Base-by-base conservation (phyloP, 768 basidiomycete species). In the Leccinum disarticulatum region DNA sequence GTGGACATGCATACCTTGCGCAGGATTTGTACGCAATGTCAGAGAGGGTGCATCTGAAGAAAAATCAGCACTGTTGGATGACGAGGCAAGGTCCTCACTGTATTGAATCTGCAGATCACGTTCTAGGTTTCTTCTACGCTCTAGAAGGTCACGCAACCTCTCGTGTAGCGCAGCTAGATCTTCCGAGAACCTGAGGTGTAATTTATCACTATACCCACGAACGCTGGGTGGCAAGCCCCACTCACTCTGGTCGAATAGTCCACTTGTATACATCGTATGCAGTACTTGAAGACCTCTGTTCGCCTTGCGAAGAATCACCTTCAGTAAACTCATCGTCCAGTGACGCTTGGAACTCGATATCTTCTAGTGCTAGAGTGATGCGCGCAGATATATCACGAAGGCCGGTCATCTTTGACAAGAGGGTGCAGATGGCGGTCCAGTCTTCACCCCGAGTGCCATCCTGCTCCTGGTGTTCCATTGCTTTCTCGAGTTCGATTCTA, bases 1-100 rank as follows among this genome's bases (percentile, higher is more conserved):
- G 62, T 93, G 91, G 46, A 93, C 81, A 69, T 90, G 88, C 79
- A 87, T 83, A 6, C 92, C 92, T 48, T 86, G 84, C 10, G 80
- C 80, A 17, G 85, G 80, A 1, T 82, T 87, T 27, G 84, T 82
- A 41, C 90, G 85, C 49, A 94, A 77, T 13, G 89, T 86, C 61
- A 93, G 68, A 13, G 91, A 91, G 25, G 88, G 84, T 1, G 86
- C 82, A 73, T 77, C 91, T 93, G 54, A 10, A 58, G 35, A 60
- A 55, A 46, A 36, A 6, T 72, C 7, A 72, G 60, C 25, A 28
- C n/a, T 7, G 10, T 33, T 13, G 15, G 14, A 41, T n/a, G 35
- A 50, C 6, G 51, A 55, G 5, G 15, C 7, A 30, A 52, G 33
- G 22, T 52, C 22, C 77, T 61, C 53, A 89, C 91, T 76, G 64